Evolutionary conservation across 169 alveolate species (phyloP).

Genomic region (Plasmodium fragile): DNA sequence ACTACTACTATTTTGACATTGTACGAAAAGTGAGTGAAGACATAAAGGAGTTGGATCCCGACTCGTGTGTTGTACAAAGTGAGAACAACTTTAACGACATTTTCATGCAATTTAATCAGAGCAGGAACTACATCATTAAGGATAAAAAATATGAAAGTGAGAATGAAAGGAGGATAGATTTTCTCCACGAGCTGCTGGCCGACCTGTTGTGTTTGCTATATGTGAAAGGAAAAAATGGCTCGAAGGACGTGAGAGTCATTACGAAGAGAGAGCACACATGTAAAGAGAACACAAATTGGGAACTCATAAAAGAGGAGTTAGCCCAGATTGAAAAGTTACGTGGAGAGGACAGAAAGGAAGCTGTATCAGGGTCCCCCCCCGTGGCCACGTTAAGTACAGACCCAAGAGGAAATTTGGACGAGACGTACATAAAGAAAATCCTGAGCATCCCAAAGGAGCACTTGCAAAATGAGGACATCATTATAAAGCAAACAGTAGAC

Average conservation of each 20-base stretch:
- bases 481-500: slow-evolving; percentile 16
- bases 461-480: slow-evolving; percentile 42
- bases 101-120: slow-evolving; percentile 9
- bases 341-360: not conserved
- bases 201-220: slow-evolving; percentile 43
- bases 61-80: not conserved
- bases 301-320: not conserved
- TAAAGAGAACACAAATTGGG: not conserved
- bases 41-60: slow-evolving; percentile 45
- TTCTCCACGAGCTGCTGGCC: slow-evolving; percentile 39
- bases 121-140: slow-evolving; percentile 36
- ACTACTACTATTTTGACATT: slow-evolving; percentile 42
- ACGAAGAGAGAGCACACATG: not conserved
- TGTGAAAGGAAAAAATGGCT: not conserved
- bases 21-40: slow-evolving; percentile 28
- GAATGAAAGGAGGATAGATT: slow-evolving; percentile 36
- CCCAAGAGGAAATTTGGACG: not conserved
- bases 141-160: slow-evolving; percentile 32
- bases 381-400: not conserved
- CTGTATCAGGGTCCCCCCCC: not conserved
- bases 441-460: not conserved
- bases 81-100: slow-evolving; percentile 1
- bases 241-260: not conserved
- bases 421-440: slow-evolving; percentile 3
- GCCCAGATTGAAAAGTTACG: slow-evolving; percentile 2